A percentile compares a stretch with the other conserved stretches of the same genome.
Conservation (phyloP, 179 eudicot species). For the Camellia oleifera region DNA sequence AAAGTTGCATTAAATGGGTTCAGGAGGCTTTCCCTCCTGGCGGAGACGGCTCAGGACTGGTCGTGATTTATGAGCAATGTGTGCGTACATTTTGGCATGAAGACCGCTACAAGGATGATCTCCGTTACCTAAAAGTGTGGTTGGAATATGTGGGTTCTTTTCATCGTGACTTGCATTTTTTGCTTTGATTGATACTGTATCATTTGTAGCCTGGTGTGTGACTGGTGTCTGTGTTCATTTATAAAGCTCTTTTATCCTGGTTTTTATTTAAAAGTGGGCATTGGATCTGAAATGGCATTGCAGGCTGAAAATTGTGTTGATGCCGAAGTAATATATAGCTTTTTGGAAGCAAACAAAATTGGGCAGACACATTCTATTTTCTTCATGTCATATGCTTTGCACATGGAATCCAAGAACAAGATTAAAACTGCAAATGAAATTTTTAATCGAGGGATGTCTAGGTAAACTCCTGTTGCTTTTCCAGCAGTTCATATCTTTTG, state of each 20-base stretch:
- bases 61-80: slow-evolving; percentile 84
- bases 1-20: slow-evolving; percentile 95
- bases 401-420: slow-evolving; percentile 74
- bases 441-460: slow-evolving; percentile 68
- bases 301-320: slow-evolving; percentile 96
- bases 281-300: slow-evolving; percentile 18
- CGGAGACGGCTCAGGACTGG: slow-evolving; percentile 81
- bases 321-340: slow-evolving; percentile 83
- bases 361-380: slow-evolving; percentile 72
- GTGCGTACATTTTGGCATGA: slow-evolving; percentile 94
- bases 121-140: slow-evolving; percentile 91
- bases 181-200: background rate
- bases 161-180: background rate
- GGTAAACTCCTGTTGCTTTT: slow-evolving; percentile 39
- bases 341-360: slow-evolving; percentile 82
- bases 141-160: slow-evolving; percentile 71
- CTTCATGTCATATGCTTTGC: slow-evolving; percentile 77
- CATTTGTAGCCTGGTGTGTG: background rate
- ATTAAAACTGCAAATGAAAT: slow-evolving; percentile 76
- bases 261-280: background rate
- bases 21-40: slow-evolving; percentile 93
- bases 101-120: slow-evolving; percentile 69
- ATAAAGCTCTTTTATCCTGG: background rate
- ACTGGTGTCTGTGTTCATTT: background rate
- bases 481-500: background rate